A percentile compares a stretch with the other conserved stretches of the same genome.
Conservation (phyloP, 306 rosid genomes). For the Acacia melanoxylon region DNA sequence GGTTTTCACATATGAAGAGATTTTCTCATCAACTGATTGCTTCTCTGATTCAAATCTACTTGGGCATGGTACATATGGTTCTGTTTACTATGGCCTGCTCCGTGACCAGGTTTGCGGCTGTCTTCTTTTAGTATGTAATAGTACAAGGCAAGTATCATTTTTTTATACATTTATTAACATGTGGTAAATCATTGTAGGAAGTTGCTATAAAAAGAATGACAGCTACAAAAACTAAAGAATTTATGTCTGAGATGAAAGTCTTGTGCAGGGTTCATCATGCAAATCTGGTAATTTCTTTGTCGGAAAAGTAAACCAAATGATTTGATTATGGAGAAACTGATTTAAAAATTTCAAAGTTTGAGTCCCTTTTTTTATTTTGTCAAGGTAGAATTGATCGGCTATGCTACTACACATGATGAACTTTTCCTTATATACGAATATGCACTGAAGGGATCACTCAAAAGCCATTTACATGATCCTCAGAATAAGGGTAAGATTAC, state of each 20-base stretch:
- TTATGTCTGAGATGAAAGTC: constrained; percentile 91
- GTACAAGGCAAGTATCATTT: constrained; percentile 8
- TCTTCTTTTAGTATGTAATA: constrained; percentile 13
- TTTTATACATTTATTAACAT: constrained; percentile 24
- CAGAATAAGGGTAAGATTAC: constrained; percentile 79
- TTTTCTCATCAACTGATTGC: constrained; percentile 68
- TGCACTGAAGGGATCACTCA: constrained; percentile 96
- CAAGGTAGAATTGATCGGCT: constrained; percentile 99
- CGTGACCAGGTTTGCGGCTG: constrained; percentile 70
- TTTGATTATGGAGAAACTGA: constrained; percentile 37
- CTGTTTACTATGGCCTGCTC: constrained; percentile 80
- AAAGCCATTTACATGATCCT: constrained; percentile 93
- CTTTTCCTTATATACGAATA: constrained; percentile 87
- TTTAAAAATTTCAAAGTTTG: constrained; percentile 37
- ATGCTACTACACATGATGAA: constrained; percentile 86
- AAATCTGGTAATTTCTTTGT: constrained; percentile 72
- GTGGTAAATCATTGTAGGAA: constrained; percentile 59
- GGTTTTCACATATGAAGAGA: constrained; percentile 78
- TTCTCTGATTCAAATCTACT: constrained; percentile 92
- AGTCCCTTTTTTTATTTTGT: constrained; percentile 51
- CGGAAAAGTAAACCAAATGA: neutral
- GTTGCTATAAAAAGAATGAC: constrained; percentile 98
- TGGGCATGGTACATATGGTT: constrained; percentile 97
- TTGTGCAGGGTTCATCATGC: constrained; percentile 97
- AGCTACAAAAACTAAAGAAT: constrained; percentile 90